phyloP scores from a whole-genome alignment of 345 rosid genomes.

The Kernera saxatilis region DNA sequence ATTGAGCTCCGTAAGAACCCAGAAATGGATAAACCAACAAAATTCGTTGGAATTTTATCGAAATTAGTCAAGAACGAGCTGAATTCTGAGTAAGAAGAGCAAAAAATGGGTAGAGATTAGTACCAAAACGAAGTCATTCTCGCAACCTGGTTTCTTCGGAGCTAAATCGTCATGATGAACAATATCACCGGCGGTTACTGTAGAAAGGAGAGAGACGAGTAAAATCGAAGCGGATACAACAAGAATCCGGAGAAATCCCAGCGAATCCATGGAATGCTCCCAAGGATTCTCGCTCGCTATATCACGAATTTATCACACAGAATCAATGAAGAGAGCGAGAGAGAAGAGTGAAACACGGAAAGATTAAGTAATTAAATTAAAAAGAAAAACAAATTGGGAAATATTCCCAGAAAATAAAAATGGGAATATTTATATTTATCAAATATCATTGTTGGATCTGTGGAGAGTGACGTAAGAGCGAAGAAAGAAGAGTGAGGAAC shows the following conservation, averaged over 20 bases:
- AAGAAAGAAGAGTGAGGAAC: neutral
- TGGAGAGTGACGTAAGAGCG: constrained; percentile 30
- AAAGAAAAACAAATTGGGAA: neutral
- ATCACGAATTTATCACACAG: constrained; percentile 24
- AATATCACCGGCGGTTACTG: constrained; percentile 76
- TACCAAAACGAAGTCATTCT: constrained; percentile 96
- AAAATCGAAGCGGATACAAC: constrained; percentile 36
- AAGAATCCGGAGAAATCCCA: constrained; percentile 32
- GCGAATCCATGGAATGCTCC: constrained; percentile 56
- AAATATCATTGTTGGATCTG: constrained; percentile 22
- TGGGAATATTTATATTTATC: constrained; percentile 11
- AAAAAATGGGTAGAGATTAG: constrained; percentile 19
- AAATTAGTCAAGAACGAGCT: constrained; percentile 26
- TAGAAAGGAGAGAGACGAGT: constrained; percentile 37
- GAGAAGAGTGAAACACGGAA: constrained; percentile 20
- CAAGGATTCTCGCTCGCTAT: constrained; percentile 28
- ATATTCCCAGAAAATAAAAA: constrained; percentile 7
- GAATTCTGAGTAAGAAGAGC: constrained; percentile 19
- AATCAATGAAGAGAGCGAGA: constrained; percentile 1
- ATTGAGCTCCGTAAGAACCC: neutral
- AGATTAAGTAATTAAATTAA: neutral
- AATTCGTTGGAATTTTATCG: neutral
- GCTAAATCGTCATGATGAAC: constrained; percentile 83
- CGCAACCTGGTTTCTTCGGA: constrained; percentile 99
- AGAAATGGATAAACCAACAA: neutral